A percentile compares a stretch with the other conserved stretches of the same genome.
These are phyloP conservation scores for Rostrohypoxylon terebratum DNA, from an alignment of 495 filamentous ascomycete genomes.

Conservation along the genomic window DNA sequence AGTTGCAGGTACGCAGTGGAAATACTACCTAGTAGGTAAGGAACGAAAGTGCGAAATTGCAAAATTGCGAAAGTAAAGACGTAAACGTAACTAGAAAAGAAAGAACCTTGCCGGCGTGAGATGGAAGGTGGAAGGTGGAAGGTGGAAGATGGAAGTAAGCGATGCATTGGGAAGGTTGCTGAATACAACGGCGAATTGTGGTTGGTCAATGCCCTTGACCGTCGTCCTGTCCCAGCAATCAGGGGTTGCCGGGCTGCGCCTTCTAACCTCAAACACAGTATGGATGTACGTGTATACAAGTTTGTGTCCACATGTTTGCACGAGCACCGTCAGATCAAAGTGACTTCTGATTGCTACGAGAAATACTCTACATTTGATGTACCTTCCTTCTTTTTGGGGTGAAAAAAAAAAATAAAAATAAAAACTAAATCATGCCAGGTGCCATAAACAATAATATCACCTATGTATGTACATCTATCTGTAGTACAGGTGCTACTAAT, in stretches of 20 bases:
- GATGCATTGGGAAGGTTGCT: conserved; percentile 37
- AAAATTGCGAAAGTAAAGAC: neutral
- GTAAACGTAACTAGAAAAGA: conserved; percentile 10
- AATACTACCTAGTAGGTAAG: conserved; percentile 3
- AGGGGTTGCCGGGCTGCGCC: conserved; percentile 36
- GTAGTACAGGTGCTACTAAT: too few relatives aligned
- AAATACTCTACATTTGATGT: neutral
- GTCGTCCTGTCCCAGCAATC: conserved; percentile 17
- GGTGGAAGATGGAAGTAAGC: neutral
- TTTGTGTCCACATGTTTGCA: conserved; percentile 9
- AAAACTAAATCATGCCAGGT: too few relatives aligned
- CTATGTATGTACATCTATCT: too few relatives aligned
- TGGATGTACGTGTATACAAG: neutral
- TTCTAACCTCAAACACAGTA: conserved; percentile 38
- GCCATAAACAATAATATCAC: too few relatives aligned
- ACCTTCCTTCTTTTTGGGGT: neutral
- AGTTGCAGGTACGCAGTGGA: too few relatives aligned
- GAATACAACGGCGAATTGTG: conserved; percentile 1
- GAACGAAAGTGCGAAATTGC: neutral
- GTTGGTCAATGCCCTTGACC: conserved; percentile 17
- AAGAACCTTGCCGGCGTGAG: conserved; percentile 20
- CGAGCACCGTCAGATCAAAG: neutral
- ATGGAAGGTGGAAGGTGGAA: conserved; percentile 4
- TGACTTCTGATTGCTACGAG: neutral
- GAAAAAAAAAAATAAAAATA: neutral